phyloP scores from a whole-genome alignment of 805 yeast genomes.

The Yarrowia bubula region DNA sequence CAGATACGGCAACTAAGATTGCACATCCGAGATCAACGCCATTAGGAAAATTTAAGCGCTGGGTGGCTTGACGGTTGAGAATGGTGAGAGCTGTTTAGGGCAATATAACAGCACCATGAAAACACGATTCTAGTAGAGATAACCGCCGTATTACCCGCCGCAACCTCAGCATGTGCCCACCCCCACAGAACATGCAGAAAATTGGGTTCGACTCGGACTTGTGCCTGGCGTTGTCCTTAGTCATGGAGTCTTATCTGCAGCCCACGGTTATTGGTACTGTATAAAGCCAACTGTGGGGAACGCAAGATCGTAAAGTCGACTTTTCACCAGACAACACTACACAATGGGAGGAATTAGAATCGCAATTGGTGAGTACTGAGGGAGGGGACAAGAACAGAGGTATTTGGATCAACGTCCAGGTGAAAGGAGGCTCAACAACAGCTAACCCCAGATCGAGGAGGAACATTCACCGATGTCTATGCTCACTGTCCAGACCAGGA shows the following conservation, averaged over 20 bases:
- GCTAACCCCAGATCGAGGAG: constrained; percentile 55
- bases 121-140: too few relatives aligned
- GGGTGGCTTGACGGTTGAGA: neutral
- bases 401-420: too few relatives aligned
- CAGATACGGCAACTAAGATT: neutral
- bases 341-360: constrained; percentile 21
- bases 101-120: too few relatives aligned
- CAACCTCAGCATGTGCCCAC: neutral
- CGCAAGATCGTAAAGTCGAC: neutral
- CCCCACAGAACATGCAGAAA: neutral
- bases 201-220: constrained; percentile 2
- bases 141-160: too few relatives aligned
- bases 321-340: neutral
- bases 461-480: constrained; percentile 84
- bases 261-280: constrained; percentile 16
- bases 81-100: too few relatives aligned
- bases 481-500: constrained; percentile 50
- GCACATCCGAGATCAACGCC: neutral
- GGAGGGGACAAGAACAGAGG: too few relatives aligned
- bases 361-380: constrained; percentile 19
- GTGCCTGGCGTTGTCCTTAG: neutral
- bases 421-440: too few relatives aligned
- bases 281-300: constrained; percentile 14
- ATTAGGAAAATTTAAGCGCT: neutral
- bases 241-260: constrained; percentile 4